Evolutionary conservation across 192 early-diverging fungal species (phyloP).

Genomic region (Backusella psychrophila): DNA sequence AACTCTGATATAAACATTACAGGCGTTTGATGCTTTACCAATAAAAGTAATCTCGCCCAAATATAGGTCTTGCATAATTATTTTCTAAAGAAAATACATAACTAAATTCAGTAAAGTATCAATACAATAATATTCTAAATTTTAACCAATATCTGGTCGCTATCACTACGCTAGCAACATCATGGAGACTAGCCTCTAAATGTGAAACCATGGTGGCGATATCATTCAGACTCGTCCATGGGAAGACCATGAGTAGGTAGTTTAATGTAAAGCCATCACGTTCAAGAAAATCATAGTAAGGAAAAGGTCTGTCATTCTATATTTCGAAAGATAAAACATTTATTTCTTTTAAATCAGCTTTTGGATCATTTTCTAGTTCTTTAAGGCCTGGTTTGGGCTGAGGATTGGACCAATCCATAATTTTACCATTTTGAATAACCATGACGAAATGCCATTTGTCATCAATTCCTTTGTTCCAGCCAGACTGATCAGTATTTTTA

Average conservation of each 20-base stretch:
- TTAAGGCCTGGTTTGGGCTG: constrained; percentile 73
- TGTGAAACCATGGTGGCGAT: constrained; percentile 65
- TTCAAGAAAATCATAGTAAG: constrained; percentile 76
- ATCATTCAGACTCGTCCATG: constrained; percentile 94
- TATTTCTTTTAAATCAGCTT: constrained; percentile 65
- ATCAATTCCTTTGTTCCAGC: constrained; percentile 73
- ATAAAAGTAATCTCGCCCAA: constrained; percentile 92
- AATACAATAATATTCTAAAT: neutral
- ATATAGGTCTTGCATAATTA: constrained; percentile 86
- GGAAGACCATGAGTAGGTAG: constrained; percentile 88
- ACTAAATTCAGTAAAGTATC: neutral
- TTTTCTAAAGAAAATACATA: constrained; percentile 47
- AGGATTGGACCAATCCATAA: constrained; percentile 72
- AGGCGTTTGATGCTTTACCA: constrained; percentile 91
- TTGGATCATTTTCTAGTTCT: constrained; percentile 74
- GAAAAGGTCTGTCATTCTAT: constrained; percentile 76
- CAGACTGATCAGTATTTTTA: constrained; percentile 88
- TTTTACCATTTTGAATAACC: constrained; percentile 87
- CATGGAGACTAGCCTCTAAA: constrained; percentile 69
- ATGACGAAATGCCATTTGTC: constrained; percentile 78
- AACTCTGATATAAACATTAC: constrained; percentile 93
- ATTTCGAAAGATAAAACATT: constrained; percentile 65
- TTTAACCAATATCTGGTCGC: constrained; percentile 87
- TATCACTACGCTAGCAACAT: constrained; percentile 86
- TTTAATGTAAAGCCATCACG: constrained; percentile 91